phyloP scores from a whole-genome alignment of 2,329 filamentous ascomycete genomes.

The Ophiocordyceps camponoti-floridani region DNA sequence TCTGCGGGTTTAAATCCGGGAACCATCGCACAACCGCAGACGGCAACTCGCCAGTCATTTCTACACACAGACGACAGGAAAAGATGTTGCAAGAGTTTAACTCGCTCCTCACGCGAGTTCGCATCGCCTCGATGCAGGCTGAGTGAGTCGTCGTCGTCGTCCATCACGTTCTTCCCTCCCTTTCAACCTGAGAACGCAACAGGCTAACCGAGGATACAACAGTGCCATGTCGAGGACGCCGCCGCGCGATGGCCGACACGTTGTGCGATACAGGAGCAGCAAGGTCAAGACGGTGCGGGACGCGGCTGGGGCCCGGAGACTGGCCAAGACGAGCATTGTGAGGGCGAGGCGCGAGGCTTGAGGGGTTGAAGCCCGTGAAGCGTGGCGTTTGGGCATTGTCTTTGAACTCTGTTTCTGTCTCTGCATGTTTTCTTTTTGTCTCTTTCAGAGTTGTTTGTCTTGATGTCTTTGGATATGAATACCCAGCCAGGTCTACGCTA shows the following conservation, averaged over 20 bases:
- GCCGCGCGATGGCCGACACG: slow-evolving; percentile 1
- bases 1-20: not conserved
- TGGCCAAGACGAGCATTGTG: slow-evolving; percentile 9
- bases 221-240: slow-evolving; percentile 2
- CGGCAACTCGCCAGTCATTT: no score
- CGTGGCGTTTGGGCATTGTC: not conserved
- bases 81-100: slow-evolving; percentile 22
- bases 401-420: no score
- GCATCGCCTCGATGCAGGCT: slow-evolving; percentile 27
- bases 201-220: not conserved
- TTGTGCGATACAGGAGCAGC: slow-evolving; percentile 8
- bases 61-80: not conserved
- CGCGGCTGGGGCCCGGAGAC: slow-evolving; percentile 4
- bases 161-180: not conserved
- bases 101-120: slow-evolving; percentile 23
- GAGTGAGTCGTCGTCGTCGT: slow-evolving; percentile 23
- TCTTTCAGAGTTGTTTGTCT: no score
- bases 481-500: no score
- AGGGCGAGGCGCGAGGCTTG: slow-evolving; percentile 4
- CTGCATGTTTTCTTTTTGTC: no score
- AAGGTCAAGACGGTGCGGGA: slow-evolving; percentile 8
- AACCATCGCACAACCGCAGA: no score
- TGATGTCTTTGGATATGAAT: no score
- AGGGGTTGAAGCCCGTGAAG: not conserved
- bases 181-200: not conserved